Base-by-base conservation (phyloP, 805 yeast genomes). In the Candida vartiovaarae region DNA sequence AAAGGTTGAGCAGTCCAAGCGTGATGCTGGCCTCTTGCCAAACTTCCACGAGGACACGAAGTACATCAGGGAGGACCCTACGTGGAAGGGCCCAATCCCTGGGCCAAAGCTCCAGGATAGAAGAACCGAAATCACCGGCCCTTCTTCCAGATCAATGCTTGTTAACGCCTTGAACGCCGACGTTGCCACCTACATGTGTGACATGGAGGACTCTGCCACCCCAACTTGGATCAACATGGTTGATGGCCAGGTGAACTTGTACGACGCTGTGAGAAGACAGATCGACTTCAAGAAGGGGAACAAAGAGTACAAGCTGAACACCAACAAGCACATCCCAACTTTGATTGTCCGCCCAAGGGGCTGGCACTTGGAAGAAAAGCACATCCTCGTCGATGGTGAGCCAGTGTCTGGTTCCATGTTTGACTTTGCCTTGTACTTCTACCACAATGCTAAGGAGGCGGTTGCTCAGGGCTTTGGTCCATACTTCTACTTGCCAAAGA, bases 341-440 rank as follows among this genome's bases (percentile, higher is more conserved):
- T 67, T 84, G 61, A 82, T 84, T 61, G 89, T 84, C 44, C 77
- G 95, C 70, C 95, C 95, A 59, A 76, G 95, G 70, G 93, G 95
- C 40, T 84, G 91, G 90, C 95, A 84, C 63, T 73, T 84, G 76
- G 79, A 70, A 32, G 95, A 84, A 61, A 73, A 75, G 61, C 95
- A 84, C 59, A 70, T 84, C 39, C 57, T 71, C 40, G 76, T 84
- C 46, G 90, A 82, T 59, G 84, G 81, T 46, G 86, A 81, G 63
- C 88, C 90, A 41, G 78, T 84, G 38, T 72, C 82, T 46, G 93
- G 87, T 28, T 85, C 89, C 32, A 71, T 84, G 47, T 74, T 84
- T 61, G 95, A 84, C 67, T 84, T 84, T 60, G 91, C 88, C 47
- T 65, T 84, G 40, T 84, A 78, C 63, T 84, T 84, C 64, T 84